phyloP scores from a whole-genome alignment of 2,329 filamentous ascomycete species.

The Penicillium thymicola region DNA sequence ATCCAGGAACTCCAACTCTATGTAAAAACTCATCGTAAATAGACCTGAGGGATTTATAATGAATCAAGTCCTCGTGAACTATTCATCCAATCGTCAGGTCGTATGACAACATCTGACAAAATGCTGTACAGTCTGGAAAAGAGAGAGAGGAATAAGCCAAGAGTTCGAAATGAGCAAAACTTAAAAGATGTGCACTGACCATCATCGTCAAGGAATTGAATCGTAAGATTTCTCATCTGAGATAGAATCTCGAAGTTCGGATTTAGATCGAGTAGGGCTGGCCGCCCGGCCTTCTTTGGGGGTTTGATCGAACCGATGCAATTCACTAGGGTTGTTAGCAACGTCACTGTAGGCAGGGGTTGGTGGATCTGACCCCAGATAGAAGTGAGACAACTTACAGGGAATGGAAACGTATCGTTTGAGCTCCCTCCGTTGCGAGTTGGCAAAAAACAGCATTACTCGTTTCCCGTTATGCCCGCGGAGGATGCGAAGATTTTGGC shows the following conservation, averaged over 20 bases:
- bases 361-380: background rate
- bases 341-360: background rate
- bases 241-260: slow-evolving; percentile 43
- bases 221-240: slow-evolving; percentile 38
- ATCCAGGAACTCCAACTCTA: slow-evolving; percentile 14
- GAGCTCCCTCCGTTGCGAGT: slow-evolving; percentile 40
- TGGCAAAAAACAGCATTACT: slow-evolving; percentile 42
- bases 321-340: slow-evolving; percentile 30
- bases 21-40: slow-evolving; percentile 10
- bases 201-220: slow-evolving; percentile 40
- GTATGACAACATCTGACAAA: slow-evolving; percentile 31
- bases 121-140: slow-evolving; percentile 29
- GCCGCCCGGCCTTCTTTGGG: slow-evolving; percentile 39
- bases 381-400: slow-evolving; percentile 22
- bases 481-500: slow-evolving; percentile 43
- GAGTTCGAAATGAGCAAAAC: background rate
- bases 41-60: background rate
- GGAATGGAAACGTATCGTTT: slow-evolving; percentile 44
- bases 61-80: background rate
- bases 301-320: slow-evolving; percentile 39
- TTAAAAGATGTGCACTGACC: slow-evolving; percentile 26
- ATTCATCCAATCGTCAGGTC: slow-evolving; percentile 26
- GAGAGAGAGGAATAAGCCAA: slow-evolving; percentile 10
- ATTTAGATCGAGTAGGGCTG: slow-evolving; percentile 36
- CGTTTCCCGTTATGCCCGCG: slow-evolving; percentile 35